Evolutionary conservation across 345 rosid species (phyloP).

Genomic region (Aquilaria malaccensis): DNA sequence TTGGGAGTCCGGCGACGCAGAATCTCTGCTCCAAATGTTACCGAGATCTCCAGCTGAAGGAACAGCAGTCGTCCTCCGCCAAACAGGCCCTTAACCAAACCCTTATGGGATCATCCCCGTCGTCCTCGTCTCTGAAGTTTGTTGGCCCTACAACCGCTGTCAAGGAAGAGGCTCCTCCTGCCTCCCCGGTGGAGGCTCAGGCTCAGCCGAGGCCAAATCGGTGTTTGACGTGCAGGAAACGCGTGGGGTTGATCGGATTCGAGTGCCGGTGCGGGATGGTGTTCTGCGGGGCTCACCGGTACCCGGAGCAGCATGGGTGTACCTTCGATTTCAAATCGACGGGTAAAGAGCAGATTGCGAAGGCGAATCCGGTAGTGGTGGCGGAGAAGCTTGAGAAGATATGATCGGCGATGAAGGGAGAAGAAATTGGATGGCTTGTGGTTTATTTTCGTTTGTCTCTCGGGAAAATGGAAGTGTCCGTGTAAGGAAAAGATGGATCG

Average conservation of each 20-base stretch:
- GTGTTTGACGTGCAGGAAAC: conserved; percentile 26
- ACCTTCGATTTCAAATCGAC: conserved; percentile 25
- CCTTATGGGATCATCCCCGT: conserved; percentile 10
- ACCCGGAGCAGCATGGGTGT: conserved; percentile 30
- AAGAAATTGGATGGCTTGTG: too few species aligned
- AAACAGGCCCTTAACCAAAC: conserved; percentile 25
- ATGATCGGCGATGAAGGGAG: conserved; percentile 5
- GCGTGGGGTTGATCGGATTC: conserved; percentile 29
- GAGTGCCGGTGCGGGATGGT: conserved; percentile 28
- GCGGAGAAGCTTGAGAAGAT: conserved; percentile 29
- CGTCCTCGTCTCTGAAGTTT: not conserved
- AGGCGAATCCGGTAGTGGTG: conserved; percentile 27
- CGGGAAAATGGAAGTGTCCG: too few species aligned
- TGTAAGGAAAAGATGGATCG: too few species aligned
- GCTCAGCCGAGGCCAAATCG: conserved; percentile 15
- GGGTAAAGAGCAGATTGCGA: conserved; percentile 21
- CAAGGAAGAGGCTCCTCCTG: not conserved
- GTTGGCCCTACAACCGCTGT: not conserved
- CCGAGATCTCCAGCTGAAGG: conserved; percentile 17
- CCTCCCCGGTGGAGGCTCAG: not conserved
- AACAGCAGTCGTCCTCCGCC: conserved; percentile 23
- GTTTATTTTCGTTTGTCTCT: too few species aligned
- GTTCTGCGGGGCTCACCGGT: conserved; percentile 26
- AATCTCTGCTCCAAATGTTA: conserved; percentile 29
- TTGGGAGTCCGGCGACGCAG: conserved; percentile 30